Evolutionary conservation across 768 basidiomycete genomes (phyloP).

Genomic region (Coprinopsis strossmayeri): DNA sequence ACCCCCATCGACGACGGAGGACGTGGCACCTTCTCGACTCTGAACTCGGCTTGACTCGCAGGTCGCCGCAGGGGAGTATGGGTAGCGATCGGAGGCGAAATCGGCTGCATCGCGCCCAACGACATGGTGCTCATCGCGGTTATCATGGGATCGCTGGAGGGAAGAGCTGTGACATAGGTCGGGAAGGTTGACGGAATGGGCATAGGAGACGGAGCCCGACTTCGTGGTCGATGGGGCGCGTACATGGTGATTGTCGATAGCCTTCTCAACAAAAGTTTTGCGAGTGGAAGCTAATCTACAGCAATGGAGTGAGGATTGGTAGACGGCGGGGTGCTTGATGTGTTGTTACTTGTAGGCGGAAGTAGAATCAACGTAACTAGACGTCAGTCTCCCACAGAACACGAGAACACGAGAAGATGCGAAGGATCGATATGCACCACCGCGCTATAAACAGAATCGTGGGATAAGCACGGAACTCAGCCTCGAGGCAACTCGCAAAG

Average conservation of each 20-base stretch:
- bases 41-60: conserved; percentile 48
- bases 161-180: not conserved
- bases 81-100: too few species aligned
- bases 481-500: not conserved
- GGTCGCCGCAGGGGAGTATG: conserved; percentile 32
- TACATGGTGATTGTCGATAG: conserved; percentile 10
- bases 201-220: conserved; percentile 11
- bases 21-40: conserved; percentile 52
- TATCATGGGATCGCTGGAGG: conserved; percentile 5
- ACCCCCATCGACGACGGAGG: conserved; percentile 19
- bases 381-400: not conserved
- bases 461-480: not conserved
- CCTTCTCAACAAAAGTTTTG: too few species aligned
- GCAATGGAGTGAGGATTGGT: too few species aligned
- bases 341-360: too few species aligned
- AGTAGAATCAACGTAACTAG: too few species aligned
- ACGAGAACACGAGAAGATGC: too few species aligned
- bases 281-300: not conserved
- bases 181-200: conserved; percentile 6
- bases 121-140: not conserved
- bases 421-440: not conserved
- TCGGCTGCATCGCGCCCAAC: too few species aligned
- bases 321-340: too few species aligned
- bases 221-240: conserved; percentile 10
- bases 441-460: not conserved